Evolutionary conservation across 2,329 filamentous ascomycete species (phyloP).

Genomic region (Penicillium sp.): DNA sequence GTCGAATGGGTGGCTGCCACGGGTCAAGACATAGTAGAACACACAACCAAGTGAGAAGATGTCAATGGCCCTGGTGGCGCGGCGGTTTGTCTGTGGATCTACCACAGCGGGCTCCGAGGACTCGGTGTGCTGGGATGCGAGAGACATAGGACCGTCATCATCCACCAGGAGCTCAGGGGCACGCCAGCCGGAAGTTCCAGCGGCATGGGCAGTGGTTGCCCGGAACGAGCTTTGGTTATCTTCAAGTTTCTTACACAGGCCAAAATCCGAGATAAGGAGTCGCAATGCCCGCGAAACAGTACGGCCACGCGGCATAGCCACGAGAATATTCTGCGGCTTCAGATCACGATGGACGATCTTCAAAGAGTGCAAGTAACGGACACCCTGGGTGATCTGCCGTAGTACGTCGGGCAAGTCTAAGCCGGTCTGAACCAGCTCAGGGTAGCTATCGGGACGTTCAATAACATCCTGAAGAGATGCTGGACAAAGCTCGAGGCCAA

Average conservation of each 20-base stretch:
- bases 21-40: constrained; percentile 98
- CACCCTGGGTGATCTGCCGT: constrained; percentile 83
- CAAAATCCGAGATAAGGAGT: constrained; percentile 96
- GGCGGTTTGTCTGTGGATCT: constrained; percentile 60
- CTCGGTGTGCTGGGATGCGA: constrained; percentile 40
- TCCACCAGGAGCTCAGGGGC: constrained; percentile 88
- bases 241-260: constrained; percentile 94
- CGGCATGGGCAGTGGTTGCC: constrained; percentile 88
- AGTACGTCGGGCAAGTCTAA: constrained; percentile 75
- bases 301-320: constrained; percentile 60
- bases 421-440: constrained; percentile 62
- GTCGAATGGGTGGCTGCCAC: constrained; percentile 88
- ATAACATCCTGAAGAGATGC: constrained; percentile 91
- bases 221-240: constrained; percentile 92
- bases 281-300: constrained; percentile 62
- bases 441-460: constrained; percentile 67
- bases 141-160: constrained; percentile 53
- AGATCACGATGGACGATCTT: constrained; percentile 96
- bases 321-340: constrained; percentile 96
- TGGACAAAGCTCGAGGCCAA: constrained; percentile 89
- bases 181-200: constrained; percentile 93
- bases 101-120: constrained; percentile 53
- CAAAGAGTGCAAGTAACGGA: constrained; percentile 83
- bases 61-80: constrained; percentile 92
- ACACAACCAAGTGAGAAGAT: constrained; percentile 96